Evolutionary conservation across 2,329 filamentous ascomycete genomes (phyloP), one percentile per base, ranked within the genome.

Genomic region (Diaporthe aspalathi): DNA sequence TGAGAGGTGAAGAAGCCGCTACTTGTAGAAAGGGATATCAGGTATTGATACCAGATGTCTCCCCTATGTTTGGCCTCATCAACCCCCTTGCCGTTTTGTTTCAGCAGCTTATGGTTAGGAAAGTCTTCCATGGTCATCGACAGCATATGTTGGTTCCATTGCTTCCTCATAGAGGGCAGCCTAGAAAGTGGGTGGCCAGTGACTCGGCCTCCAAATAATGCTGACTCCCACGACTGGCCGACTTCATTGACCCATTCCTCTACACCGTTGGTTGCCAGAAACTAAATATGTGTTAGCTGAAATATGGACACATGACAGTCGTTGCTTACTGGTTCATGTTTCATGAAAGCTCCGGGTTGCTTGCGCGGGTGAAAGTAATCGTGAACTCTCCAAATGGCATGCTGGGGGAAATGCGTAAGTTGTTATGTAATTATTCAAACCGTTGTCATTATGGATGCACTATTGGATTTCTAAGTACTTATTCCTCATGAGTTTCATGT

Each of bases 271-370:
- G 35, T n/a, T 50, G 35, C 27, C 9, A 50, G 24, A n/a, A 65
- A 65, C 60, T 65, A 16, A 20, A 11, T 8, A 2, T 49, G n/a
- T 3, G 6, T 65, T 16, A 50, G 45, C 14, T 2, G 0, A n/a
- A 9, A 9, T 24, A 14, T 3, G 11, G 22, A 11, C 32, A 16
- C 2, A 27, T 0, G 1, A 4, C 4, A n/a, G 6, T 1, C 32
- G 5, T 35, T 50, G n/a, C 60, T 65, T 50, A 65, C 60, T 20
- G 60, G 60, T 24, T 65, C 60, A 5, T 38, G 8, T 2, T 6
- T 3, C 20, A 38, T 17, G 5, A 2, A 5, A 3, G 22, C 27
- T n/a, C 20, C 8, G 35, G 35, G 6, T 7, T 7, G 5, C 12
- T 9, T 27, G 16, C 7, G 16, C 17, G 3, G 6, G 32, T 11